Evolutionary conservation across 2,329 filamentous ascomycete genomes (phyloP).

Genomic region (Colletotrichum sidae): DNA sequence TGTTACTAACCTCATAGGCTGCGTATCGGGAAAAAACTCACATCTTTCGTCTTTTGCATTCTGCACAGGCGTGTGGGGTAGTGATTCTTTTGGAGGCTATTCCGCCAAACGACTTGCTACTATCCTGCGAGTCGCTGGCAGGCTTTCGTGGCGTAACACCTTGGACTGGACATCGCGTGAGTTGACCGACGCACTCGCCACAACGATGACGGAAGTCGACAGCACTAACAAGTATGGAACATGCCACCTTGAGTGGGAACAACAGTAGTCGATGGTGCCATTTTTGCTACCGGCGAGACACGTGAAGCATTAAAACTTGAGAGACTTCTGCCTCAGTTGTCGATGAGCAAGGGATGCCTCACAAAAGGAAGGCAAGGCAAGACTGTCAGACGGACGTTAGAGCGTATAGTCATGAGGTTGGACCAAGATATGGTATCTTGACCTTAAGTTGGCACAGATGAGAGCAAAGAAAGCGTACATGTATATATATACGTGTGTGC

Average conservation of each 20-base stretch:
- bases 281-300: constrained; percentile 12
- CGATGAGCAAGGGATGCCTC: too few species aligned
- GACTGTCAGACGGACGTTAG: too few species aligned
- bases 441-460: too few species aligned
- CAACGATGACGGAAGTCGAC: neutral
- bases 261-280: constrained; percentile 36
- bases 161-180: constrained; percentile 29
- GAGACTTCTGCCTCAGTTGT: too few species aligned
- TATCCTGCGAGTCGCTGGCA: constrained; percentile 38
- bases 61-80: constrained; percentile 75
- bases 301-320: neutral
- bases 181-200: neutral
- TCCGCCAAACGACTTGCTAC: constrained; percentile 52
- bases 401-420: too few species aligned
- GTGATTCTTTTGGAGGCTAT: constrained; percentile 62
- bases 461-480: too few species aligned
- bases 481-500: constrained; percentile 8
- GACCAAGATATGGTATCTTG: neutral
- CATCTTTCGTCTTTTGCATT: constrained; percentile 85
- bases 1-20: neutral
- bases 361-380: neutral
- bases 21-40: constrained; percentile 42
- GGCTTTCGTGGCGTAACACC: constrained; percentile 39
- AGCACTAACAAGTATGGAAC: constrained; percentile 38
- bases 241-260: constrained; percentile 38